Conservation (phyloP, 1,284 basidiomycete species). For the Malassezia furfur region DNA sequence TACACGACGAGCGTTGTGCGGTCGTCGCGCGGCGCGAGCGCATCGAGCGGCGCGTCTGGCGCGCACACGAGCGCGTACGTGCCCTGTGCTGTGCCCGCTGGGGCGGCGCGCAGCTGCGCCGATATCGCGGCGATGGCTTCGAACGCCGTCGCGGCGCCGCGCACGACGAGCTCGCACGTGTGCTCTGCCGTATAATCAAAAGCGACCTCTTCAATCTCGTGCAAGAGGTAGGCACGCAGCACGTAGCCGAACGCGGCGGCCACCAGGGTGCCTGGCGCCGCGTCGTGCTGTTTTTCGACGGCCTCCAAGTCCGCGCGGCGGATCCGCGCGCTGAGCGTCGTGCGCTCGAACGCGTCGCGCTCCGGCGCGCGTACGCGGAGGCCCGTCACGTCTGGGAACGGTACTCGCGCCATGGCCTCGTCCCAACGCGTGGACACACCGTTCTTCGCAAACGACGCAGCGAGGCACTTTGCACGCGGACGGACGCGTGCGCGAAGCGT, state of each 20-base stretch:
- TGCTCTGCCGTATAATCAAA: background rate
- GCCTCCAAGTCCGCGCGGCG: background rate
- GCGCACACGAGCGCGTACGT: background rate
- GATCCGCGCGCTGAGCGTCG: background rate
- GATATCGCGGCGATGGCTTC: background rate
- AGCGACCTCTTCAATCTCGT: conserved; percentile 11
- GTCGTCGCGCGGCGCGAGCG: too few species aligned
- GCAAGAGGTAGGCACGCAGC: conserved; percentile 10
- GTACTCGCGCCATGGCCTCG: conserved; percentile 17
- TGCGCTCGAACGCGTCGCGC: conserved; percentile 4
- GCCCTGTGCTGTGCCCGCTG: background rate
- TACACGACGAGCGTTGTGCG: background rate
- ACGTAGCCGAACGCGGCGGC: conserved; percentile 2
- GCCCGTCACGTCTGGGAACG: conserved; percentile 43
- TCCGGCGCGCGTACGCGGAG: conserved; percentile 17
- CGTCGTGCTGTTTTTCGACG: background rate
- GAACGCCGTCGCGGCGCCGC: background rate
- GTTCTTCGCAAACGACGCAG: too few species aligned
- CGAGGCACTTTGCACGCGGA: background rate
- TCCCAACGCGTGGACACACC: too few species aligned
- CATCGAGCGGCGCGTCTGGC: background rate
- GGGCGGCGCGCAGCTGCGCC: background rate
- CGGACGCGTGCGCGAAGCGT: background rate
- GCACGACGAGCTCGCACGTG: background rate
- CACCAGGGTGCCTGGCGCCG: background rate